A percentile compares a stretch with the other conserved stretches of the same genome.
Evolutionary conservation across 2,329 filamentous ascomycete species (phyloP).

Genomic region (Pseudogymnoascus sp.): DNA sequence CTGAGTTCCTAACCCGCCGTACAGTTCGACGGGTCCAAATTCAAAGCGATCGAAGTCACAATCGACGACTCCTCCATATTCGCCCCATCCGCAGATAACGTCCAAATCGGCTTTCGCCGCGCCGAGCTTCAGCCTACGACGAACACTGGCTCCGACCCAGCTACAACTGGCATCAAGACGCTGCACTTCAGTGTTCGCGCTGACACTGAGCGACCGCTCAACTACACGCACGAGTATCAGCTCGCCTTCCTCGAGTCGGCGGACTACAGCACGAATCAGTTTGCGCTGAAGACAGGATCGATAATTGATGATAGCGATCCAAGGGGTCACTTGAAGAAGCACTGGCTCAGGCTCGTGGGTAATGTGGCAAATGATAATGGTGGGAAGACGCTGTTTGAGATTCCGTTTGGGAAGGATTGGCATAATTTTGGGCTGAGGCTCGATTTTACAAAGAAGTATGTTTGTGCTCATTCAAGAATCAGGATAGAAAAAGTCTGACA

Average conservation of each 20-base stretch:
- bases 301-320: constrained; percentile 34
- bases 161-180: constrained; percentile 47
- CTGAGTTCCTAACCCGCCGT: constrained; percentile 4
- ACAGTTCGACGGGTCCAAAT: constrained; percentile 39
- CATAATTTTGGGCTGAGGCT: constrained; percentile 55
- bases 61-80: constrained; percentile 54
- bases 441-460: constrained; percentile 48
- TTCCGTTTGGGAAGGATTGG: constrained; percentile 43
- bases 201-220: constrained; percentile 43
- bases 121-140: constrained; percentile 46
- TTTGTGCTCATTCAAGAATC: constrained; percentile 13
- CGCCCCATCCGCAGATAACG: constrained; percentile 37
- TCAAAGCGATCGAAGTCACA: constrained; percentile 39
- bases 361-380: constrained; percentile 38
- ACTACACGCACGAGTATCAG: constrained; percentile 54
- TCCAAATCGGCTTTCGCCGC: constrained; percentile 52
- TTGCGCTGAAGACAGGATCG: constrained; percentile 47
- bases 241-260: constrained; percentile 42
- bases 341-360: constrained; percentile 39
- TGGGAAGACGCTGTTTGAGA: constrained; percentile 38
- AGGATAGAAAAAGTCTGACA: neutral
- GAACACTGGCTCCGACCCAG: constrained; percentile 43
- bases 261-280: constrained; percentile 42
- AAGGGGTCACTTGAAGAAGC: constrained; percentile 24
- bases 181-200: constrained; percentile 53